Evolutionary conservation across 352 stramenopile species (phyloP).

Genomic region (Albugo laibachii): DNA sequence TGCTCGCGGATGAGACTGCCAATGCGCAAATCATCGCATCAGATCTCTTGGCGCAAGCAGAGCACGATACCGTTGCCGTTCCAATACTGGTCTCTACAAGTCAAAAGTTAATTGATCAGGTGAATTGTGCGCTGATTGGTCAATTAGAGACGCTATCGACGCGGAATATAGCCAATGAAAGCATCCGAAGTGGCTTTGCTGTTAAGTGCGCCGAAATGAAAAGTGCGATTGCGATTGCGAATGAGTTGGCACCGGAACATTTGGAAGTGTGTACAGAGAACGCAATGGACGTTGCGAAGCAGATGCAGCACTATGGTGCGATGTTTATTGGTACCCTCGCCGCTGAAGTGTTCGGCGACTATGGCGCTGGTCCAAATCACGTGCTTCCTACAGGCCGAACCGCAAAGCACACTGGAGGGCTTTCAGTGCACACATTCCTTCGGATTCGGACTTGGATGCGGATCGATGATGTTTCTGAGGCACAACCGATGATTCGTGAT

Average conservation of each 20-base stretch:
- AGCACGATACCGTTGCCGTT: conserved; percentile 95
- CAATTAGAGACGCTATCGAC: conserved; percentile 65
- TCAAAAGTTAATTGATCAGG: conserved; percentile 62
- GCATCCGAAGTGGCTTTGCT: conserved; percentile 51
- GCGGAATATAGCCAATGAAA: conserved; percentile 35
- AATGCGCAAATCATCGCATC: conserved; percentile 46
- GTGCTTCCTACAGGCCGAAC: conserved; percentile 95
- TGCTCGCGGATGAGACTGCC: conserved; percentile 88
- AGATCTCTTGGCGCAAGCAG: conserved; percentile 72
- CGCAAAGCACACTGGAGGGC: conserved; percentile 92
- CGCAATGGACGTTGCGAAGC: conserved; percentile 60
- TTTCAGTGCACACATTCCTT: conserved; percentile 97
- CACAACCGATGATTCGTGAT: conserved; percentile 83
- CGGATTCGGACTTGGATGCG: conserved; percentile 96
- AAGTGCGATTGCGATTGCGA: conserved; percentile 62
- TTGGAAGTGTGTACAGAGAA: conserved; percentile 84
- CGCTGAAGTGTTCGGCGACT: conserved; percentile 94
- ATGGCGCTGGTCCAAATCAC: conserved; percentile 97
- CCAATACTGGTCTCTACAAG: conserved; percentile 91
- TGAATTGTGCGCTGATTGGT: conserved; percentile 71
- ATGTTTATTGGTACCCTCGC: conserved; percentile 90
- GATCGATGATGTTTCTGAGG: conserved; percentile 79
- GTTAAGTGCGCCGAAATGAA: conserved; percentile 55
- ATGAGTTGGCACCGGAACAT: conserved; percentile 72
- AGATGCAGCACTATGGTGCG: conserved; percentile 66